These are phyloP conservation scores for Candida oleophila DNA, from an alignment of 805 yeast species.

Conservation along the genomic window DNA sequence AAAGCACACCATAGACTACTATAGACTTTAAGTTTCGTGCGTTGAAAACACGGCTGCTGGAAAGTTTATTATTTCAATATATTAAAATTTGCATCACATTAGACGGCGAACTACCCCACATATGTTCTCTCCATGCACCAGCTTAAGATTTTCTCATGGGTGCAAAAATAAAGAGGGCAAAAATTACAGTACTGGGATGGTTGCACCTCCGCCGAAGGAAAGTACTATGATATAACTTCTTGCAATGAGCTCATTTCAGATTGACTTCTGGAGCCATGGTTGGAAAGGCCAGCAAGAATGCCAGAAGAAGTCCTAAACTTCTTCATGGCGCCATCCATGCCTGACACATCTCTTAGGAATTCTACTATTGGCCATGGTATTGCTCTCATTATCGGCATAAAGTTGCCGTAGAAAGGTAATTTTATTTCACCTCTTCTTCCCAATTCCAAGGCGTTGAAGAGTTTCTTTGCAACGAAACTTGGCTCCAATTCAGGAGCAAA, in stretches of 20 bases:
- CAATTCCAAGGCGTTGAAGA: conserved; percentile 53
- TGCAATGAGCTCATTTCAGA: neutral
- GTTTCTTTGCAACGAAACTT: conserved; percentile 54
- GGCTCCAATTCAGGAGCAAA: conserved; percentile 86
- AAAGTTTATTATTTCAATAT: too few species aligned
- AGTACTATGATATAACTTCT: neutral
- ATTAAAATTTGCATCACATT: too few species aligned
- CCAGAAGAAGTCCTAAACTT: conserved; percentile 17
- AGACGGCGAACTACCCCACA: too few species aligned
- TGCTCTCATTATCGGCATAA: conserved; percentile 69
- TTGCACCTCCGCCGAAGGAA: too few species aligned
- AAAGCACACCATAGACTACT: too few species aligned
- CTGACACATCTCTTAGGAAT: conserved; percentile 55
- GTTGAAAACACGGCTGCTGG: too few species aligned
- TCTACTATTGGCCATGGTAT: conserved; percentile 70
- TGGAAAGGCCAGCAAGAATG: conserved; percentile 10
- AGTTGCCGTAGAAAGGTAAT: conserved; percentile 73
- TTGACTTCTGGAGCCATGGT: neutral
- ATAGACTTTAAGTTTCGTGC: too few species aligned
- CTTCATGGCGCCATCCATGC: conserved; percentile 60
- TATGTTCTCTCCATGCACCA: too few species aligned
- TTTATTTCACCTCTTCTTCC: conserved; percentile 71
- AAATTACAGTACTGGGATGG: too few species aligned
- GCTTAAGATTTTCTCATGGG: too few species aligned
- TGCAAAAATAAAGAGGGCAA: too few species aligned